Evolutionary conservation across 2,329 filamentous ascomycete species (phyloP).

Genomic region (Alternaria solani): DNA sequence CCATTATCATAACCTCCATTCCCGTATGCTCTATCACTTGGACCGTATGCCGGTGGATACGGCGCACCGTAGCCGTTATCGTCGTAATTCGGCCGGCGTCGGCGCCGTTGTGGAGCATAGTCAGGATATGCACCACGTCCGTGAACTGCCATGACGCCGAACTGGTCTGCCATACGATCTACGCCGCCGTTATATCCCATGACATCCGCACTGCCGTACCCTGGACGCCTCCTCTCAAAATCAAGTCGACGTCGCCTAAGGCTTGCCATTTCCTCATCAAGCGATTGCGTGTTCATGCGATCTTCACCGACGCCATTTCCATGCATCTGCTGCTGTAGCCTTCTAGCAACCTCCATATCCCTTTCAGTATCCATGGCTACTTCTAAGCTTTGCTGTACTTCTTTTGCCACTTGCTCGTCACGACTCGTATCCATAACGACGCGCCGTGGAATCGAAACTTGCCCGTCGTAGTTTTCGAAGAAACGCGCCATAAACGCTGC

Average conservation of each 20-base stretch:
- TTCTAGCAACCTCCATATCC: neutral
- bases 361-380: neutral
- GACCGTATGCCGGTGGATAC: neutral
- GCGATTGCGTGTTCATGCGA: neutral
- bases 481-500: neutral
- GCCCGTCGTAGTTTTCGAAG: slow-evolving; percentile 1
- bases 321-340: neutral
- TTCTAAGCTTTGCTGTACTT: neutral
- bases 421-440: neutral
- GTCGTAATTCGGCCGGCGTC: neutral
- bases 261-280: neutral
- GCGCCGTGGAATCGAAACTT: neutral
- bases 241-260: neutral
- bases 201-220: neutral
- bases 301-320: neutral
- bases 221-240: neutral
- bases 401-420: neutral
- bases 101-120: neutral
- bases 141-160: neutral
- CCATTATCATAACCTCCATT: neutral
- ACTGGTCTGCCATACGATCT: neutral
- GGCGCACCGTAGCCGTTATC: neutral
- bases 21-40: neutral
- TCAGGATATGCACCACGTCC: neutral
- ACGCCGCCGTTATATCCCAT: neutral